A percentile compares a stretch with the other conserved stretches of the same genome.
phyloP scores from a whole-genome alignment of 257 asterid genomes.

The Salvia splendens region DNA sequence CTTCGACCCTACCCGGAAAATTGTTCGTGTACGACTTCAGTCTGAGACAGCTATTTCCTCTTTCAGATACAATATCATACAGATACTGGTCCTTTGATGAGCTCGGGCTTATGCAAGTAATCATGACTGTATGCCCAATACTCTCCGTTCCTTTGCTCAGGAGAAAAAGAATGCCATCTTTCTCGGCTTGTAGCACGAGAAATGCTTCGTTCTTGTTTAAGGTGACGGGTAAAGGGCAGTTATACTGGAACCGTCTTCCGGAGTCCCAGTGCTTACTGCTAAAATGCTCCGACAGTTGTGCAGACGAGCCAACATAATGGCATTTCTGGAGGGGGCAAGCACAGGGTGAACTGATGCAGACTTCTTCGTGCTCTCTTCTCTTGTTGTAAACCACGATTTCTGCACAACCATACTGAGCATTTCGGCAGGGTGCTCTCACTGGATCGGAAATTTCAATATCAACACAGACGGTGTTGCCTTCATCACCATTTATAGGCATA shows the following conservation, averaged over 20 bases:
- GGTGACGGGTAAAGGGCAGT: slow-evolving; percentile 64
- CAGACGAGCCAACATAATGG: slow-evolving; percentile 62
- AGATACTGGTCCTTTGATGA: slow-evolving; percentile 60
- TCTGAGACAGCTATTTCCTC: slow-evolving; percentile 84
- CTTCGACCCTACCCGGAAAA: slow-evolving; percentile 77
- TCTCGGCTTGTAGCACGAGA: slow-evolving; percentile 82
- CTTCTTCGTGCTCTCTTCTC: slow-evolving; percentile 67
- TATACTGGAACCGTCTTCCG: slow-evolving; percentile 79
- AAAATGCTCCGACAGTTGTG: slow-evolving; percentile 69
- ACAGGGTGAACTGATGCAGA: slow-evolving; percentile 71
- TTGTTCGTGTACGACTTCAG: slow-evolving; percentile 69
- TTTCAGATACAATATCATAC: slow-evolving; percentile 73
- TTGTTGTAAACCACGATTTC: slow-evolving; percentile 52
- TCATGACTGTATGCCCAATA: slow-evolving; percentile 65
- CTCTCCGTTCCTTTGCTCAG: slow-evolving; percentile 71
- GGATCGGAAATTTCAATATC: slow-evolving; percentile 60
- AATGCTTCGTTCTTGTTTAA: slow-evolving; percentile 67
- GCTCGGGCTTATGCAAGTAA: slow-evolving; percentile 80
- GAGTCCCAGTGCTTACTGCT: slow-evolving; percentile 83
- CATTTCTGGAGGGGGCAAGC: slow-evolving; percentile 77
- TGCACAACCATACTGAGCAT: slow-evolving; percentile 73
- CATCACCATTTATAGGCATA: slow-evolving; percentile 44
- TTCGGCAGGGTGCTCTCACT: slow-evolving; percentile 66
- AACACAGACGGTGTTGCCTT: slow-evolving; percentile 49
- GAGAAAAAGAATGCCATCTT: slow-evolving; percentile 76